Evolutionary conservation across 305 asterid genomes (phyloP).

Genomic region (Fraxinus sp.): DNA sequence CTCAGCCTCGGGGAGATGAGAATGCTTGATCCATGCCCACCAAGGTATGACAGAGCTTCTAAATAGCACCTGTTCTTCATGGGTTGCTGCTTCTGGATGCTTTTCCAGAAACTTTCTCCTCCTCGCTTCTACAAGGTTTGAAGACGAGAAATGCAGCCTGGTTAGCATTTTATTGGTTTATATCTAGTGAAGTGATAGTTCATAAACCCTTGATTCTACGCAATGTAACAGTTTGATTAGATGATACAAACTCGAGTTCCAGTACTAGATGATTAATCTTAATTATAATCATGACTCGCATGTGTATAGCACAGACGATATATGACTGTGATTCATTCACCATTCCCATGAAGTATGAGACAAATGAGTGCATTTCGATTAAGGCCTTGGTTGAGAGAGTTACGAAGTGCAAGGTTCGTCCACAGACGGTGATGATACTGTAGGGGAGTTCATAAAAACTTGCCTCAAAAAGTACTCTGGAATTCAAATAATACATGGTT

Average conservation of each 20-base stretch:
- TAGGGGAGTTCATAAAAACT: not conserved
- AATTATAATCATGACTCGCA: not conserved
- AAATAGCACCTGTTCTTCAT: slow-evolving; percentile 57
- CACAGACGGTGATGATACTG: not conserved
- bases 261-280: not conserved
- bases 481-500: too few relatives aligned
- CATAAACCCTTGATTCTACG: not conserved
- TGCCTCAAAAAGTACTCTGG: too few relatives aligned
- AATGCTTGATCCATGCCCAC: slow-evolving; percentile 75
- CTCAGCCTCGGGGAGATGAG: slow-evolving; percentile 75
- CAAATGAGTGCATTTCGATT: not conserved
- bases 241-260: not conserved
- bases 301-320: too few relatives aligned
- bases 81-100: slow-evolving; percentile 57
- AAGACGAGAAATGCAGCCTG: not conserved
- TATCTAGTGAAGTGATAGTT: not conserved
- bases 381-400: not conserved
- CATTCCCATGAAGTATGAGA: not conserved
- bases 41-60: slow-evolving; percentile 63
- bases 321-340: not conserved
- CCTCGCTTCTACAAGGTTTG: slow-evolving; percentile 42
- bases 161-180: not conserved
- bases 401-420: not conserved
- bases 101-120: slow-evolving; percentile 61
- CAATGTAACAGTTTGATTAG: not conserved